Conservation (phyloP, 2,329 filamentous ascomycete species). For the Botrytis paeoniae region DNA sequence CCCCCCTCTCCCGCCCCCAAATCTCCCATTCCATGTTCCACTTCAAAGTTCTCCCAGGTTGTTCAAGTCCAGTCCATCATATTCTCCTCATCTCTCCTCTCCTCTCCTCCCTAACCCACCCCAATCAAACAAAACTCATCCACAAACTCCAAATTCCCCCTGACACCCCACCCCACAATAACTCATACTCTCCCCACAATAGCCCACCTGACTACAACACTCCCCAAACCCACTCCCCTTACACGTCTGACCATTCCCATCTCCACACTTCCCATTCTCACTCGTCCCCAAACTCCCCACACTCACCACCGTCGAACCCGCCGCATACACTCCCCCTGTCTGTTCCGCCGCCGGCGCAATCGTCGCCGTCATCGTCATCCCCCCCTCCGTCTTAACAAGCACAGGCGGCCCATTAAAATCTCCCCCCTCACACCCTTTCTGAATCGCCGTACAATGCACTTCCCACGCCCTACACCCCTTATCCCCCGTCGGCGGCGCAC, state of each 20-base stretch:
- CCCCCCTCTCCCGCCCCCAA: background rate
- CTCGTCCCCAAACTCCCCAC: background rate
- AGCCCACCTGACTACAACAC: slow-evolving; percentile 13
- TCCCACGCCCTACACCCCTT: slow-evolving; percentile 61
- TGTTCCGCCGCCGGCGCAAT: background rate
- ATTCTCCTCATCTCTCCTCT: background rate
- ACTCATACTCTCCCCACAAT: background rate
- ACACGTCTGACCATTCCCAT: slow-evolving; percentile 1
- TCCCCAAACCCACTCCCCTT: slow-evolving; percentile 12
- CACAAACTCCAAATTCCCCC: slow-evolving; percentile 7
- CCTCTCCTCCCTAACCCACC: background rate
- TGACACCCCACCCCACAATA: slow-evolving; percentile 15
- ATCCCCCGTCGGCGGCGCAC: slow-evolving; percentile 56
- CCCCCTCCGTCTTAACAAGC: background rate
- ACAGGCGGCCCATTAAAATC: slow-evolving; percentile 47
- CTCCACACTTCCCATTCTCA: slow-evolving; percentile 16
- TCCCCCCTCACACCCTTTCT: slow-evolving; percentile 44
- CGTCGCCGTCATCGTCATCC: background rate
- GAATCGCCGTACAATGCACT: slow-evolving; percentile 54
- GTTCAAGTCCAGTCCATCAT: background rate
- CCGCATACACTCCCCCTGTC: background rate
- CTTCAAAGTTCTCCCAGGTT: background rate
- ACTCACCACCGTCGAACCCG: background rate
- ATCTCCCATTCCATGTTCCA: background rate
- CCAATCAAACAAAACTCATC: background rate